A percentile compares a stretch with the other conserved stretches of the same genome.
These are phyloP conservation scores for Spiromastix sp. DNA, from an alignment of 2,329 filamentous ascomycete genomes.

Conservation along the genomic window DNA sequence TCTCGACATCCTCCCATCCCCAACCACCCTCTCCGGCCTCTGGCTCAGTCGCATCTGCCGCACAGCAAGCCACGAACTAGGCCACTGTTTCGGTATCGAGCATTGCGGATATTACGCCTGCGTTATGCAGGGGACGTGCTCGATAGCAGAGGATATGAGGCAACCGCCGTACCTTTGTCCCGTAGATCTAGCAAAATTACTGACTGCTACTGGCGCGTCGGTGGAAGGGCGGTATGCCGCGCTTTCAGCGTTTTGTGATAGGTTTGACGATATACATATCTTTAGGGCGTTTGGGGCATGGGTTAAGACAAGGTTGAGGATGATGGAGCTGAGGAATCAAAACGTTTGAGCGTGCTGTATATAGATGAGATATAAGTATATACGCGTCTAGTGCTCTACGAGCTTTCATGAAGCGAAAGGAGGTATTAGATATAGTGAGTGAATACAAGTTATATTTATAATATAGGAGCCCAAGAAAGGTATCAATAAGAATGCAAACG, in stretches of 20 bases:
- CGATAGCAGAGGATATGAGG: constrained; percentile 20
- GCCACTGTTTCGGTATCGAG: constrained; percentile 56
- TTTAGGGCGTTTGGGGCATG: constrained; percentile 17
- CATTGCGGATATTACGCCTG: constrained; percentile 45
- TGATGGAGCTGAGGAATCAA: no score
- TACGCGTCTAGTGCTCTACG: no score
- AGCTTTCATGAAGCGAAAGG: no score
- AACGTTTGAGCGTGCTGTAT: no score
- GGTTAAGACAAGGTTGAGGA: constrained; percentile 7
- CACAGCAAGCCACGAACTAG: constrained; percentile 55
- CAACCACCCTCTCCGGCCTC: constrained; percentile 27
- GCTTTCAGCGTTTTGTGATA: constrained; percentile 16
- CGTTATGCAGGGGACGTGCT: constrained; percentile 23
- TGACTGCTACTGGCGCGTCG: constrained; percentile 13
- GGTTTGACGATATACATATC: constrained; percentile 10
- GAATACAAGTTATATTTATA: no score
- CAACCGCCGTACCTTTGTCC: constrained; percentile 26
- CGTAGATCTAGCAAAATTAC: constrained; percentile 19
- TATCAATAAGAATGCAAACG: no score
- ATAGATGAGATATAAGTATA: no score
- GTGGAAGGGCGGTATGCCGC: constrained; percentile 12
- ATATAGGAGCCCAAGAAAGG: no score
- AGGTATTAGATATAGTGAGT: no score
- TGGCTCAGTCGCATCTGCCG: constrained; percentile 50
- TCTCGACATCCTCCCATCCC: constrained; percentile 5